phyloP scores from a whole-genome alignment of 2,329 filamentous ascomycete genomes.

The Tolypocladium sp. region DNA sequence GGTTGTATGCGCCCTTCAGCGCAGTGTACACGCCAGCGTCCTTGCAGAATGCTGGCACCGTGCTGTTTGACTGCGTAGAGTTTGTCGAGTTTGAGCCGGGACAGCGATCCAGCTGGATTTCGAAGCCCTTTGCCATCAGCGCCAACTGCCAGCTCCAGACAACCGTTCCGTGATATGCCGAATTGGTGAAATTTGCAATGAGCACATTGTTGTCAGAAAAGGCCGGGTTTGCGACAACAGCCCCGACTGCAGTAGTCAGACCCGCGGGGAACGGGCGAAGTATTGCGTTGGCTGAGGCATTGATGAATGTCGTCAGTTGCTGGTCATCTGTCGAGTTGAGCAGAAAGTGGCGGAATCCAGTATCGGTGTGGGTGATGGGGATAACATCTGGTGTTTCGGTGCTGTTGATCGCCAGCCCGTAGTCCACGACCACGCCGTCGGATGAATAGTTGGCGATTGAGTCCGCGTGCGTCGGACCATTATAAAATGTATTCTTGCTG shows the following conservation, averaged over 20 bases:
- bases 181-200: constrained; percentile 43
- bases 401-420: constrained; percentile 48
- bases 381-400: constrained; percentile 39
- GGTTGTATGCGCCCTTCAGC: constrained; percentile 44
- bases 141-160: constrained; percentile 57
- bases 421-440: constrained; percentile 31
- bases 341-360: constrained; percentile 54
- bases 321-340: constrained; percentile 48
- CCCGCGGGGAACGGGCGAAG: constrained; percentile 49
- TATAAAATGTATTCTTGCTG: constrained; percentile 25
- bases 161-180: constrained; percentile 52
- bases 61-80: constrained; percentile 1
- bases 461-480: constrained; percentile 32
- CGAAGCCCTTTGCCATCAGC: constrained; percentile 54
- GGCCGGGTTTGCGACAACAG: constrained; percentile 54
- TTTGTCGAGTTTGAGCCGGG: constrained; percentile 1
- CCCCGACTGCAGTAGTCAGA: constrained; percentile 43
- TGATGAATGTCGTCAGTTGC: constrained; percentile 47
- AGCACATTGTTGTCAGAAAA: constrained; percentile 38
- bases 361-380: constrained; percentile 53
- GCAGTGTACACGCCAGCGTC: constrained; percentile 32
- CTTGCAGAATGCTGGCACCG: constrained; percentile 38
- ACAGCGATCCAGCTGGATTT: constrained; percentile 47
- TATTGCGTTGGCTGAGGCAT: constrained; percentile 48
- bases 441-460: constrained; percentile 27